phyloP scores from a whole-genome alignment of 2,329 filamentous ascomycete species.

The Fonsecaea erecta region DNA sequence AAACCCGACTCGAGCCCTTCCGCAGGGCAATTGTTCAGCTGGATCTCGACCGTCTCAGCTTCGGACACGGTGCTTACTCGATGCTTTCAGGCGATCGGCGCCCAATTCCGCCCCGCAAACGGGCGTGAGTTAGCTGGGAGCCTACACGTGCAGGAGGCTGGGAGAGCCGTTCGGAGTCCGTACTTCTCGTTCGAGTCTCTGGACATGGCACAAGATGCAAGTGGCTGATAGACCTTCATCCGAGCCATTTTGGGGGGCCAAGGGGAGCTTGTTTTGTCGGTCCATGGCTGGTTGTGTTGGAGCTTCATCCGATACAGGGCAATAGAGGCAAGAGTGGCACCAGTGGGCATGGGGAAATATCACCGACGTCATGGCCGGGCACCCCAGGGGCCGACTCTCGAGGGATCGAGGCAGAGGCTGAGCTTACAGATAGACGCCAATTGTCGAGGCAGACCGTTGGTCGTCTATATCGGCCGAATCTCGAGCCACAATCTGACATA shows the following conservation, averaged over 20 bases:
- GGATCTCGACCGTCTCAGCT: conserved; percentile 13
- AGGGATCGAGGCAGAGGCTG: not conserved
- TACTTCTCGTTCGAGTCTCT: conserved; percentile 7
- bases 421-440: not conserved
- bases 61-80: conserved; percentile 14
- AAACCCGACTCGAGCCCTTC: conserved; percentile 12
- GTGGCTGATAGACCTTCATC: not conserved
- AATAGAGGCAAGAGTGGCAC: no score
- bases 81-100: conserved; percentile 9
- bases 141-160: conserved; percentile 16
- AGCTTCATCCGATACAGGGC: not conserved
- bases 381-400: not conserved
- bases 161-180: conserved; percentile 14
- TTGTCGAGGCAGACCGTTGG: not conserved
- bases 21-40: conserved; percentile 20
- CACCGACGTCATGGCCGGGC: not conserved
- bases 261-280: not conserved
- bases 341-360: not conserved
- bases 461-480: no score
- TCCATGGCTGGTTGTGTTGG: conserved; percentile 4
- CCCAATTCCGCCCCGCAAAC: conserved; percentile 14
- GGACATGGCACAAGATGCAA: not conserved
- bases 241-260: conserved; percentile 6
- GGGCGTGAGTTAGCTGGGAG: not conserved
- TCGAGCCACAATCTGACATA: no score